Percentiles rank a stretch among this genome's conserved stretches.
Conservation (phyloP, 2,329 filamentous ascomycete genomes). For the Geosmithia morbida region DNA sequence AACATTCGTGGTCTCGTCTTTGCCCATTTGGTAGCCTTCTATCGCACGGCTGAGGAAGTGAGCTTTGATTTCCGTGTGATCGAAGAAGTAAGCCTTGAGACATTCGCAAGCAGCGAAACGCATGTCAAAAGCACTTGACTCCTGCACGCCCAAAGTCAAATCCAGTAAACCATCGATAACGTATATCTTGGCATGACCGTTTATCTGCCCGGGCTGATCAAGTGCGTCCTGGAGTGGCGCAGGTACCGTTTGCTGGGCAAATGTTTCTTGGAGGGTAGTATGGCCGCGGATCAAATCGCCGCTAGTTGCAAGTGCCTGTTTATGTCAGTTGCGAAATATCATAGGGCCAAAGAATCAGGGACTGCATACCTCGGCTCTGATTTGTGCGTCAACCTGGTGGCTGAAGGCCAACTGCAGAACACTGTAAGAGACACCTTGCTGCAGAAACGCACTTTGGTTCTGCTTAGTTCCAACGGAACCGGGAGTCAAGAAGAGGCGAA, state of each 20-base stretch:
- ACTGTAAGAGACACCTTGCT: slow-evolving; percentile 64
- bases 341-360: neutral
- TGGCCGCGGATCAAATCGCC: slow-evolving; percentile 83
- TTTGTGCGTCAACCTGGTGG: slow-evolving; percentile 53
- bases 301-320: slow-evolving; percentile 64
- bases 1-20: slow-evolving; percentile 77
- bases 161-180: slow-evolving; percentile 90
- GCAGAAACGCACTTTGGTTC: slow-evolving; percentile 79
- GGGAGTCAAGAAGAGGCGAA: slow-evolving; percentile 70
- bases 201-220: slow-evolving; percentile 24
- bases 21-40: slow-evolving; percentile 63
- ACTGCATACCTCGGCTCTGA: slow-evolving; percentile 58
- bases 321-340: slow-evolving; percentile 2
- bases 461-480: slow-evolving; percentile 68
- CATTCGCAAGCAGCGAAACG: slow-evolving; percentile 79
- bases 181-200: slow-evolving; percentile 53
- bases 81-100: slow-evolving; percentile 81
- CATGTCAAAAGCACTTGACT: slow-evolving; percentile 58
- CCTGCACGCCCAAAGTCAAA: slow-evolving; percentile 55
- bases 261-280: slow-evolving; percentile 65
- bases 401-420: slow-evolving; percentile 75
- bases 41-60: slow-evolving; percentile 86
- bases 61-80: slow-evolving; percentile 64
- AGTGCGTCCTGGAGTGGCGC: slow-evolving; percentile 31
- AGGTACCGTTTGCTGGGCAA: slow-evolving; percentile 72